phyloP scores from a whole-genome alignment of 805 yeast genomes.

The Wickerhamomyces alni region DNA sequence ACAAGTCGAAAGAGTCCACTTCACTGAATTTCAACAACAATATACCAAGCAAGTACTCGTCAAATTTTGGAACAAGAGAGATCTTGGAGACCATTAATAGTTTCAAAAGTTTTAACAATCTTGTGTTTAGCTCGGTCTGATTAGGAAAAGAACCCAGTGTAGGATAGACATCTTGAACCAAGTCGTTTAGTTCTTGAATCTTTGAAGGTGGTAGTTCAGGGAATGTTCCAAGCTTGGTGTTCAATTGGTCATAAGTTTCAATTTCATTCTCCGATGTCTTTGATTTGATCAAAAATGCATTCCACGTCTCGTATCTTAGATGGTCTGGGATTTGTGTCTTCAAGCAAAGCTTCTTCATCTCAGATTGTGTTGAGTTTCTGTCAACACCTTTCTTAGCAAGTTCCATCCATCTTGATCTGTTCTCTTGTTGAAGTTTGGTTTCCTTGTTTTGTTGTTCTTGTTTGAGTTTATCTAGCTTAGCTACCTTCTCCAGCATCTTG shows the following conservation, averaged over 20 bases:
- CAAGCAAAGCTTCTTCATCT: conserved; percentile 18
- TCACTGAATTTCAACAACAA: conserved; percentile 17
- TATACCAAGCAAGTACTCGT: conserved; percentile 25
- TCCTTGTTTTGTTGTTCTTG: conserved; percentile 3
- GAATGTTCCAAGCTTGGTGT: conserved; percentile 22
- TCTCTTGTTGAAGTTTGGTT: conserved; percentile 9
- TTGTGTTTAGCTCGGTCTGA: conserved; percentile 8
- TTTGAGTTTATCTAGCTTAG: conserved; percentile 12
- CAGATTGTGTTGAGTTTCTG: conserved; percentile 11
- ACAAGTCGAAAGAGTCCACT: conserved; percentile 16
- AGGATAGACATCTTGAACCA: conserved; percentile 5
- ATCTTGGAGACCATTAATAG: conserved; percentile 29
- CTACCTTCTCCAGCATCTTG: conserved; percentile 26
- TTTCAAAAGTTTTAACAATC: conserved; percentile 25
- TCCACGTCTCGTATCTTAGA: conserved; percentile 18
- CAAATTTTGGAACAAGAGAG: conserved; percentile 29
- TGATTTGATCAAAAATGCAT: conserved; percentile 3
- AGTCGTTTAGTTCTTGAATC: conserved; percentile 22
- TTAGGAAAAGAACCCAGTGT: conserved; percentile 2
- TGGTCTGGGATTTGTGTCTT: conserved; percentile 19
- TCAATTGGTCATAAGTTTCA: conserved; percentile 34
- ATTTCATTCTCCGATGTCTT: conserved; percentile 13
- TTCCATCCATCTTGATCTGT: conserved; percentile 18
- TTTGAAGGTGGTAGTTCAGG: conserved; percentile 25
- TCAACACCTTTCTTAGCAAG: conserved; percentile 9